A percentile compares a stretch with the other conserved stretches of the same genome.
These are phyloP conservation scores for Canna indica DNA, from an alignment of 176 grass and related monocot species.

Conservation along the genomic window DNA sequence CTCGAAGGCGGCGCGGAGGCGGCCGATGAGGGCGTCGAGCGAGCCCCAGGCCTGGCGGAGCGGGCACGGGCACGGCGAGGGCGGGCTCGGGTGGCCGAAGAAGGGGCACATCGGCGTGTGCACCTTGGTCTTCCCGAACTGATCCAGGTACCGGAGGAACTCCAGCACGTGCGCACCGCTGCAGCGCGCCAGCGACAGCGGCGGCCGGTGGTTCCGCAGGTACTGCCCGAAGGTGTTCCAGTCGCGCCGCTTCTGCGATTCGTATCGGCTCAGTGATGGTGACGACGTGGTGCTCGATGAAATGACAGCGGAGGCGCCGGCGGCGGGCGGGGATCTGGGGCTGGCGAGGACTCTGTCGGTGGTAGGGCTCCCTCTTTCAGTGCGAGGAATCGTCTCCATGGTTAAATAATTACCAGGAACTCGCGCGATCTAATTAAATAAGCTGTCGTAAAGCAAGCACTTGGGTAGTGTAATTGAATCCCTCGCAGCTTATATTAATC, in stretches of 20 bases:
- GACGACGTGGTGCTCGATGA: not conserved
- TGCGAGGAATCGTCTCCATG: not conserved
- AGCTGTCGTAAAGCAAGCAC: too few relatives aligned
- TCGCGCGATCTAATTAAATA: too few relatives aligned
- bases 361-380: not conserved
- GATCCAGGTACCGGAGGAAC: not conserved
- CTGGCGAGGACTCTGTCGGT: not conserved
- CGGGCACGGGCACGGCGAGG: not conserved
- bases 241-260: constrained; percentile 9
- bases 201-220: not conserved
- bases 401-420: not conserved
- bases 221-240: constrained; percentile 6
- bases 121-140: not conserved
- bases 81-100: not conserved
- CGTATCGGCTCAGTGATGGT: not conserved
- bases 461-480: too few relatives aligned
- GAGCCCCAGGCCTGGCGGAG: not conserved
- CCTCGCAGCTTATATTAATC: not conserved
- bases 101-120: not conserved
- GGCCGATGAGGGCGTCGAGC: not conserved
- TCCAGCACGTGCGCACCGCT: not conserved
- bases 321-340: not conserved
- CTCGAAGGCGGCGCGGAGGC: not conserved
- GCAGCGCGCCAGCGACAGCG: not conserved
- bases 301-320: not conserved